A percentile compares a stretch with the other conserved stretches of the same genome.
Evolutionary conservation across 1,284 basidiomycete species (phyloP).

Genomic region (Apiotrichum veenhuisii): DNA sequence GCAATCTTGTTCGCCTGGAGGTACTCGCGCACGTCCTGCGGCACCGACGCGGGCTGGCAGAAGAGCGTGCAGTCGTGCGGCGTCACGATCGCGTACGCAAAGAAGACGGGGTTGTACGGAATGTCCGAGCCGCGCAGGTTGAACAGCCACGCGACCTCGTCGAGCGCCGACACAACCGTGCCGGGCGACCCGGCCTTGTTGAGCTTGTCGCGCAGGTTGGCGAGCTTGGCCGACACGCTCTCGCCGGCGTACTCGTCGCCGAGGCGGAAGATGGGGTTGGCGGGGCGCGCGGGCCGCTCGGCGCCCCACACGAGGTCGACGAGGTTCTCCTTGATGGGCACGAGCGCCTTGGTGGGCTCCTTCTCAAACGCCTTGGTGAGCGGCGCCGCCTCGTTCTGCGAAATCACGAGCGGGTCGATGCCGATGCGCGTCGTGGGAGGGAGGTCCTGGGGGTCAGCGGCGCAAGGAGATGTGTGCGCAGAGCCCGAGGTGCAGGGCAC

Average conservation of each 20-base stretch:
- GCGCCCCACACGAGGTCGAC: slow-evolving; percentile 74
- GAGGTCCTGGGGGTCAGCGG: slow-evolving; percentile 57
- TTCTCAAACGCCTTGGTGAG: slow-evolving; percentile 28
- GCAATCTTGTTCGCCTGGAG: slow-evolving; percentile 61
- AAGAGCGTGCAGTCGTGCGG: slow-evolving; percentile 67
- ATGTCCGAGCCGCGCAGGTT: slow-evolving; percentile 92
- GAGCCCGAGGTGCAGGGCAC: too few relatives aligned
- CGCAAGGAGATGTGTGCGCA: too few relatives aligned
- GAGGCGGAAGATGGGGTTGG: slow-evolving; percentile 67
- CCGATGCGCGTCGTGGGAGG: slow-evolving; percentile 64
- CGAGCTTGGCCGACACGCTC: slow-evolving; percentile 64
- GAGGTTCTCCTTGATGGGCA: slow-evolving; percentile 66
- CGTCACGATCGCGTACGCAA: slow-evolving; percentile 81
- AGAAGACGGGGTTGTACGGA: slow-evolving; percentile 93
- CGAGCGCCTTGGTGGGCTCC: slow-evolving; percentile 55
- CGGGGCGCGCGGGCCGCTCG: slow-evolving; percentile 63
- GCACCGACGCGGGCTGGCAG: slow-evolving; percentile 64
- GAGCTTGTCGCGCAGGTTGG: slow-evolving; percentile 63
- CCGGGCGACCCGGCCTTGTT: slow-evolving; percentile 63
- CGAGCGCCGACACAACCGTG: slow-evolving; percentile 72
- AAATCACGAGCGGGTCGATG: slow-evolving; percentile 74
- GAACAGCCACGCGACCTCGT: slow-evolving; percentile 91
- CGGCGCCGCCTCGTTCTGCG: slow-evolving; percentile 56
- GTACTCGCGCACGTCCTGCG: slow-evolving; percentile 58
- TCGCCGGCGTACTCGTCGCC: slow-evolving; percentile 63